A percentile compares a stretch with the other conserved stretches of the same genome.
Conservation (phyloP, 371 early-diverging fungal genomes). For the Fennellomyces sp. region DNA sequence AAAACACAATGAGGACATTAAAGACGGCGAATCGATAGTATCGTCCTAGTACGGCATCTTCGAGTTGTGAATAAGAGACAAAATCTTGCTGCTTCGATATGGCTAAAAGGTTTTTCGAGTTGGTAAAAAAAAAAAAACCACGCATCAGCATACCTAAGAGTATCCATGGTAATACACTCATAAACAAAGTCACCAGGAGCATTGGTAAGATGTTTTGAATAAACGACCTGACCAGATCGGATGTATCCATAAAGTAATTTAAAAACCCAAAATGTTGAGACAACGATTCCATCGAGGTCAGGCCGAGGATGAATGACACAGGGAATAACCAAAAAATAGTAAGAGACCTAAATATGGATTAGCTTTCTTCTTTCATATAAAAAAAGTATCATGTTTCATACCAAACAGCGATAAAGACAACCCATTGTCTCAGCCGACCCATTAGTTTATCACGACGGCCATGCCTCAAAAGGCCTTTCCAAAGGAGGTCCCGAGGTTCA, state of each 20-base stretch:
- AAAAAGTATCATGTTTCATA: constrained; percentile 32
- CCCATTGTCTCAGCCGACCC: constrained; percentile 44
- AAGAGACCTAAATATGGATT: constrained; percentile 56
- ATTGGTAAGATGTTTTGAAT: constrained; percentile 70
- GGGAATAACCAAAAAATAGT: constrained; percentile 74
- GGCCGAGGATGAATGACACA: constrained; percentile 69
- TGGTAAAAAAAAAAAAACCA: constrained; percentile 32
- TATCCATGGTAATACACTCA: constrained; percentile 65
- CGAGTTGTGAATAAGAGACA: constrained; percentile 62
- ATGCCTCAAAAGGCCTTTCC: constrained; percentile 77
- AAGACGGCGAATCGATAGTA: constrained; percentile 90
- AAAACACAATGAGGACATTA: constrained; percentile 87
- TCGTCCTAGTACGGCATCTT: constrained; percentile 68
- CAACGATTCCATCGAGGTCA: constrained; percentile 71
- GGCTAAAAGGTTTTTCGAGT: constrained; percentile 20
- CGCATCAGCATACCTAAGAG: constrained; percentile 35
- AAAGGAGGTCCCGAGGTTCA: constrained; percentile 90
- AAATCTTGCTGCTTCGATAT: constrained; percentile 62
- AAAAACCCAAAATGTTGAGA: constrained; percentile 63
- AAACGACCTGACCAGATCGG: constrained; percentile 52
- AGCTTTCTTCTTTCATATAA: no score
- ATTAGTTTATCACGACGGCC: constrained; percentile 43
- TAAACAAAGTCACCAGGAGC: constrained; percentile 64
- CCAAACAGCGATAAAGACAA: constrained; percentile 62
- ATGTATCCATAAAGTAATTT: constrained; percentile 50